phyloP scores from a whole-genome alignment of 345 rosid species.

The Aquilaria malaccensis region DNA sequence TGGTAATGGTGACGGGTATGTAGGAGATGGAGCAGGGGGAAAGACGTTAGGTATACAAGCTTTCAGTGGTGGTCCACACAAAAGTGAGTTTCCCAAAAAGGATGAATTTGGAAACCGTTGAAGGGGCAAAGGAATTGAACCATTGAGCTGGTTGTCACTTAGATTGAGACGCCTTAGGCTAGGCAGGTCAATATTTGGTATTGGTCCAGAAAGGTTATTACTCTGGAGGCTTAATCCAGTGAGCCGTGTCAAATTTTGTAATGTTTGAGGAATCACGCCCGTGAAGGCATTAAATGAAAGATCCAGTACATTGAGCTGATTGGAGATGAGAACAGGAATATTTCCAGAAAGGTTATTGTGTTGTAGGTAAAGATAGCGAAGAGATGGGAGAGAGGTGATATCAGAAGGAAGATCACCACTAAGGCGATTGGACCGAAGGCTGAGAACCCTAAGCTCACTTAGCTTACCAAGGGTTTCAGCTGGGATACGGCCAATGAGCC shows the following conservation, averaged over 20 bases:
- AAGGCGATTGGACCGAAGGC: conserved; percentile 64
- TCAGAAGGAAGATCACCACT: conserved; percentile 73
- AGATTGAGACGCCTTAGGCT: conserved; percentile 53
- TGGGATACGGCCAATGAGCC: conserved; percentile 66
- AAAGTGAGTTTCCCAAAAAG: conserved; percentile 53
- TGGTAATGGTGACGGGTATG: conserved; percentile 30
- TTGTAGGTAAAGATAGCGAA: conserved; percentile 64
- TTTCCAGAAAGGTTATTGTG: conserved; percentile 68
- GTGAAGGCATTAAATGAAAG: conserved; percentile 60
- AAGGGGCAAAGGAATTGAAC: conserved; percentile 59
- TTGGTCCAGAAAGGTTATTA: conserved; percentile 50
- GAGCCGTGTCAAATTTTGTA: conserved; percentile 43
- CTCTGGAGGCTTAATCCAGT: conserved; percentile 49
- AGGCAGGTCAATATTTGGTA: conserved; percentile 38
- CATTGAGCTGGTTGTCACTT: conserved; percentile 65
- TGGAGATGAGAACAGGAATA: conserved; percentile 45
- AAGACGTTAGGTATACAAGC: conserved; percentile 26
- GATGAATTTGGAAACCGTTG: conserved; percentile 61
- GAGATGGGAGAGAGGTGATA: conserved; percentile 44
- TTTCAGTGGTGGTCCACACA: conserved; percentile 62
- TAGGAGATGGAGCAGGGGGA: conserved; percentile 42
- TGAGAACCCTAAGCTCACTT: conserved; percentile 48
- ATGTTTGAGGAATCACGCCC: conserved; percentile 41
- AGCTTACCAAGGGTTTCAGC: conserved; percentile 63
- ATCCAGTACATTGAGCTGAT: conserved; percentile 41